Evolutionary conservation across 306 rosid species (phyloP), one percentile per base, ranked within the genome.

Genomic region (Acmispon strigosus): DNA sequence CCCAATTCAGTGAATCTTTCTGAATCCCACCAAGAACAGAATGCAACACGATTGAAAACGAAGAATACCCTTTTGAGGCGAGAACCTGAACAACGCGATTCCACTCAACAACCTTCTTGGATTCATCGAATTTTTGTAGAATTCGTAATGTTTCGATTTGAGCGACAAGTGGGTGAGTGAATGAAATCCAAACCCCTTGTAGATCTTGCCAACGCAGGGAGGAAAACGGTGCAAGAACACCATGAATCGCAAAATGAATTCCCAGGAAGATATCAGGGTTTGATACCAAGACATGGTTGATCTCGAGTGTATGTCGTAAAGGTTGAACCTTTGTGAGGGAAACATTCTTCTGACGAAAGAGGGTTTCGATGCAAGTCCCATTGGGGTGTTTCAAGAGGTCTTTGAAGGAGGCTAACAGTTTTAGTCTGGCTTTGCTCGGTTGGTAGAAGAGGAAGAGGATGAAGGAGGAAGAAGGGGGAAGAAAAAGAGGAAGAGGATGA

Each of bases 211-310:
- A 84, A 41, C 53, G 78, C 4, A 86, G 7, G 2, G 89, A 62
- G 8, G 81, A 78, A 50, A 90, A 92, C 0, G 90, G 96, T 3
- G 68, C 77, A 53, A 76, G 74, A 79, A 92, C 96, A 1, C 92
- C 96, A 9, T 92, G 96, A 18, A 90, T 70, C 2, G 78, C 80
- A 9, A 92, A 39, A 12, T 82, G 42, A 0, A 70, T 80, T 1
- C 53, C 84, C 3, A 86, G 80, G 68, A 80, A 88, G 14, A 90
- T 44, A 61, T 90, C 79, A 8, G 92, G 96, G 69, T 84, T 76
- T 7, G 96, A 85, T 8, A 92, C 74, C 39, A 17, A 12, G 0
- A 85, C 89, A 17, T 77, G 78, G 61, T 90, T 90, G 81, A 92
- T 90, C 67, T 92, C 89, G 0, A 88, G 24, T 4, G 27, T 8